Evolutionary conservation across 1,284 basidiomycete genomes (phyloP).

Genomic region (Apiotrichum porosum): DNA sequence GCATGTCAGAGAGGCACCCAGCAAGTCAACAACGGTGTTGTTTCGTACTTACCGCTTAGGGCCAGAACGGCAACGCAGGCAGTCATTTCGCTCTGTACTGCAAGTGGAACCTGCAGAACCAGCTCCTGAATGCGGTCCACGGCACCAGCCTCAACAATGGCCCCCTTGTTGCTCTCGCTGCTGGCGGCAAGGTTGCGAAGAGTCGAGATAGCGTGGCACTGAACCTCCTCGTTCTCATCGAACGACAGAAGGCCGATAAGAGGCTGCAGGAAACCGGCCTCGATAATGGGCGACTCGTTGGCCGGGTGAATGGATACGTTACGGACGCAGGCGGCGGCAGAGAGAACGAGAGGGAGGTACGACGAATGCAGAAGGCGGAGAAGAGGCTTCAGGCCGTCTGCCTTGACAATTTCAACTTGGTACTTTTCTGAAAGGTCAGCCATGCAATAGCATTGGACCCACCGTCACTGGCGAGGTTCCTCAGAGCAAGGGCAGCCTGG

Average conservation of each 20-base stretch:
- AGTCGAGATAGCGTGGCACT: constrained; percentile 99
- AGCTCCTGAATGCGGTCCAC: constrained; percentile 96
- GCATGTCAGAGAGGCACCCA: not conserved
- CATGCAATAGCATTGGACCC: constrained; percentile 19
- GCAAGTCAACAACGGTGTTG: not conserved
- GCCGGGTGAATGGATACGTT: constrained; percentile 98
- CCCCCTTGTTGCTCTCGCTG: constrained; percentile 97
- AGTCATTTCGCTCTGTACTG: constrained; percentile 99
- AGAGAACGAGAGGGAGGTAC: constrained; percentile 97
- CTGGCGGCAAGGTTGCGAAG: constrained; percentile 94
- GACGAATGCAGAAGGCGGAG: constrained; percentile 93
- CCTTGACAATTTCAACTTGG: constrained; percentile 96
- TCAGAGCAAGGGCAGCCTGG: constrained; percentile 91
- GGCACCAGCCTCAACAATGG: constrained; percentile 98
- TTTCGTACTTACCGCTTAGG: constrained; percentile 63
- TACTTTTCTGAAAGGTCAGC: constrained; percentile 77
- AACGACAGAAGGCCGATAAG: constrained; percentile 94
- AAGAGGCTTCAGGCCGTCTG: constrained; percentile 86
- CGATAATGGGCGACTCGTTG: constrained; percentile 99
- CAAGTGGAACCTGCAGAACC: constrained; percentile 88
- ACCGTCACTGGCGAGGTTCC: constrained; percentile 98
- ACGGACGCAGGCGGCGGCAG: constrained; percentile 95
- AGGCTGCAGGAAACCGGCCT: constrained; percentile 93
- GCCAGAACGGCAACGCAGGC: constrained; percentile 95
- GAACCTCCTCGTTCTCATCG: constrained; percentile 98